Conservation (phyloP, 495 filamentous ascomycete genomes). For the Penicillium angulare region DNA sequence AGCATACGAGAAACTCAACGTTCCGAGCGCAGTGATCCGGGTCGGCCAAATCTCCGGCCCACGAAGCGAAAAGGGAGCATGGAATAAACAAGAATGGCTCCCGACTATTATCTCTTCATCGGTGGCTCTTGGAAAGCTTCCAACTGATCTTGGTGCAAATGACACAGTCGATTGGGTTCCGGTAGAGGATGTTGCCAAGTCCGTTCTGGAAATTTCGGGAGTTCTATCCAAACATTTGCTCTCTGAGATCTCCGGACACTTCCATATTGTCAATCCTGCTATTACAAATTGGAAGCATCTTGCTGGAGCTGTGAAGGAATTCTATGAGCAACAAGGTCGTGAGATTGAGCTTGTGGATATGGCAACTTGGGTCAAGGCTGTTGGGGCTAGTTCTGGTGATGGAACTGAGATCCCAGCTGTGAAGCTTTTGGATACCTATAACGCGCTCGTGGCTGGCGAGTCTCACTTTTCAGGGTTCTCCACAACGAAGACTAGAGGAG, state of each 20-base stretch:
- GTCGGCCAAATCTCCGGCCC: slow-evolving; percentile 61
- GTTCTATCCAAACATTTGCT: no score
- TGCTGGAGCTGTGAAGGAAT: slow-evolving; percentile 7
- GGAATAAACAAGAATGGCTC: slow-evolving; percentile 39
- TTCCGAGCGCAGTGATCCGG: slow-evolving; percentile 48
- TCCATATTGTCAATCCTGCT: slow-evolving; percentile 17
- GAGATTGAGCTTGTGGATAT: slow-evolving; percentile 14
- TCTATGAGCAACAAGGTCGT: slow-evolving; percentile 15
- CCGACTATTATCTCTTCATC: slow-evolving; percentile 13
- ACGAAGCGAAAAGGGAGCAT: slow-evolving; percentile 20
- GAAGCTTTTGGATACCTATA: slow-evolving; percentile 23
- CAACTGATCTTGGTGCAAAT: slow-evolving; percentile 1
- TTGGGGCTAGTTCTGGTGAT: slow-evolving; percentile 11
- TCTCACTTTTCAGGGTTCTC: slow-evolving; percentile 1
- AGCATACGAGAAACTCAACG: neutral
- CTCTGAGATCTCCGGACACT: slow-evolving; percentile 11
- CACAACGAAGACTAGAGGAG: slow-evolving; percentile 10
- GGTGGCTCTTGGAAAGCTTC: slow-evolving; percentile 1
- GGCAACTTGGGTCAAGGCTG: slow-evolving; percentile 12
- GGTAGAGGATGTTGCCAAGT: slow-evolving; percentile 16
- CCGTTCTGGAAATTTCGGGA: slow-evolving; percentile 11
- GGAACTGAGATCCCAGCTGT: slow-evolving; percentile 18
- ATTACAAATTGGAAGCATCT: slow-evolving; percentile 5
- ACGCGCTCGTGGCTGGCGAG: neutral
- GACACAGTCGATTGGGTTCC: slow-evolving; percentile 12